Conservation (phyloP, 495 filamentous ascomycete species). For the Lasiosphaeriaceae sp. region DNA sequence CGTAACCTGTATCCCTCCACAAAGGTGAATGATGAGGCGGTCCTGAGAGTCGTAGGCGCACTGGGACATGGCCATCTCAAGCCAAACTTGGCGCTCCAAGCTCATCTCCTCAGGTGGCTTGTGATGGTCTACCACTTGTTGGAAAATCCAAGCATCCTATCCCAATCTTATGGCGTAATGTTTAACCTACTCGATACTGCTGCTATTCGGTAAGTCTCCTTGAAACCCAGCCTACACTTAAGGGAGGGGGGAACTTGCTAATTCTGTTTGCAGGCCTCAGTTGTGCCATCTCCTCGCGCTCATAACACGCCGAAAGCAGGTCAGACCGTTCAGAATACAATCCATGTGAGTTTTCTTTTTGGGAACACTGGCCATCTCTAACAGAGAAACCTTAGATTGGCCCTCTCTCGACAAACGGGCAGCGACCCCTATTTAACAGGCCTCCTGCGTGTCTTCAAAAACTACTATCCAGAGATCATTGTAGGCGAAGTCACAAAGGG, state of each 20-base stretch:
- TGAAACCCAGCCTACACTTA: slow-evolving; percentile 8
- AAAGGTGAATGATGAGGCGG: slow-evolving; percentile 55
- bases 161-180: slow-evolving; percentile 69
- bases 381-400: slow-evolving; percentile 45
- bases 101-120: slow-evolving; percentile 72
- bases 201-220: slow-evolving; percentile 52
- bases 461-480: slow-evolving; percentile 86
- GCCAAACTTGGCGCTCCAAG: slow-evolving; percentile 65
- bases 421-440: slow-evolving; percentile 72
- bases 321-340: slow-evolving; percentile 81
- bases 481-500: slow-evolving; percentile 59
- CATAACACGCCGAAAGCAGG: slow-evolving; percentile 81
- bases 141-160: slow-evolving; percentile 60
- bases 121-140: slow-evolving; percentile 72
- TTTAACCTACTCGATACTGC: slow-evolving; percentile 85
- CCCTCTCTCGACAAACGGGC: slow-evolving; percentile 55
- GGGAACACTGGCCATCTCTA: slow-evolving; percentile 7
- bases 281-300: slow-evolving; percentile 81
- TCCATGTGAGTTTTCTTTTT: slow-evolving; percentile 57
- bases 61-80: slow-evolving; percentile 78
- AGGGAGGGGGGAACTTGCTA: slow-evolving; percentile 20
- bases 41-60: slow-evolving; percentile 66
- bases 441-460: slow-evolving; percentile 81
- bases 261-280: slow-evolving; percentile 41
- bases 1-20: slow-evolving; percentile 71